Base-by-base conservation (phyloP, 2,329 filamentous ascomycete species). In the Monosporascus sp. region DNA sequence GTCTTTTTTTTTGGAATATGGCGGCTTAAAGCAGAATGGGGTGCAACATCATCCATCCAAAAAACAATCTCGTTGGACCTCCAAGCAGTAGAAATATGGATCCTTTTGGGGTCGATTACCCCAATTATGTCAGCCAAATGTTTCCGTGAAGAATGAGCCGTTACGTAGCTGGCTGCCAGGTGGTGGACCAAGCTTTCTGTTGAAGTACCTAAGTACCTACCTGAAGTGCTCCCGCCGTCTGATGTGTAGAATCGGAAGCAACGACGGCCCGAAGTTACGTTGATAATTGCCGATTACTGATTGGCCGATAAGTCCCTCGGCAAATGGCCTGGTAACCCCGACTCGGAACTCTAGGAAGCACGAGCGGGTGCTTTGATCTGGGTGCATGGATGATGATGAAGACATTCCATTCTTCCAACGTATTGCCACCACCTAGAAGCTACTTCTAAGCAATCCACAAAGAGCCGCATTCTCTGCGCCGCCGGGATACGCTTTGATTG, bases 351-450 rank as follows among this genome's bases (percentile, higher is more conserved):
- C n/a, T 58, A n/a, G 8, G 56, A 54, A 48, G 44, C 56, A 61
- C 62, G 65, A 66, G 56, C 61, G 61, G 64, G 66, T 63, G 63
- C 60, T 61, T 55, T 59, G 59, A 65, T 58, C 60, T 57, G 61
- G 61, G 53, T 55, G 53, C 55, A 59, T 56, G 53, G 48, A 64
- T 59, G 55, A 64, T 64, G 62, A 66, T 64, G 62, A 62, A 61
- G 58, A 62, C 58, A 62, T 62, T 61, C 55, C 24, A 46, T 49
- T 38, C 14, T 36, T 31, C 51, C 31, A 31, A 49, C 38, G 20
- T 50, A 45, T 61, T 54, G 62, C 64, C 63, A 64, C 62, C 55
- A 59, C 24, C 38, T 41, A 43, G 19, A 34, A 34, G 14, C 31
- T 34, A 34, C 31, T 14, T 14, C 31, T 2, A 14, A 34, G 31